Evolutionary conservation across 495 filamentous ascomycete genomes (phyloP).

Genomic region (Melanomma pulvis-pyrius): DNA sequence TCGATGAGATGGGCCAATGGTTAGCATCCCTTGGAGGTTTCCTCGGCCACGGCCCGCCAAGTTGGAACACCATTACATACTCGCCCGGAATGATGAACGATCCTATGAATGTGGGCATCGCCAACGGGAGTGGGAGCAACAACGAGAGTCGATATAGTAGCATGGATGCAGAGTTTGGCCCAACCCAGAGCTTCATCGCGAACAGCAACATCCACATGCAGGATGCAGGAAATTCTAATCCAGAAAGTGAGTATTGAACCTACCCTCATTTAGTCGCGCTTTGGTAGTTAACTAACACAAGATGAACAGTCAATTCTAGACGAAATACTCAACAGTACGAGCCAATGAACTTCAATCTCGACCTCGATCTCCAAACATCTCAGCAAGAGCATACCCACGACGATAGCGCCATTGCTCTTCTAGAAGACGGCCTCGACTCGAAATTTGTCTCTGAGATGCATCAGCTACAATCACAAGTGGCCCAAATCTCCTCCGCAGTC

Average conservation of each 20-base stretch:
- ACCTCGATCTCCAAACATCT: conserved; percentile 25
- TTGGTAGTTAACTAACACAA: conserved; percentile 34
- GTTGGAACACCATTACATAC: conserved; percentile 14
- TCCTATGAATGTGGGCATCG: conserved; percentile 16
- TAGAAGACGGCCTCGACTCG: conserved; percentile 29
- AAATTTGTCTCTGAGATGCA: conserved; percentile 21
- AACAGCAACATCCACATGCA: conserved; percentile 39
- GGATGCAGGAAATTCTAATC: conserved; percentile 36
- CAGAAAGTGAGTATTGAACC: conserved; percentile 46
- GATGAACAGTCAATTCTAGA: conserved; percentile 29
- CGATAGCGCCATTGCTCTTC: conserved; percentile 65
- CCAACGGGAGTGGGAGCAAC: conserved; percentile 36
- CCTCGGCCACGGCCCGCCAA: conserved; percentile 59
- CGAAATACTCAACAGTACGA: conserved; percentile 20
- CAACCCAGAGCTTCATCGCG: conserved; percentile 40
- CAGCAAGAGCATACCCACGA: conserved; percentile 53
- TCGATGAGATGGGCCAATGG: conserved; percentile 94
- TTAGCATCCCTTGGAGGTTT: conserved; percentile 92
- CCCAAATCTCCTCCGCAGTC: conserved; percentile 6
- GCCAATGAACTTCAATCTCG: conserved; percentile 25
- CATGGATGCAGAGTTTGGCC: conserved; percentile 39
- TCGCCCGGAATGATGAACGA: conserved; percentile 30
- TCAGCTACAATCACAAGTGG: conserved; percentile 1
- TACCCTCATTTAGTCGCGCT: neutral
- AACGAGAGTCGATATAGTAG: conserved; percentile 41